Conservation (phyloP, 306 rosid genomes). For the Cajanus cajan region DNA sequence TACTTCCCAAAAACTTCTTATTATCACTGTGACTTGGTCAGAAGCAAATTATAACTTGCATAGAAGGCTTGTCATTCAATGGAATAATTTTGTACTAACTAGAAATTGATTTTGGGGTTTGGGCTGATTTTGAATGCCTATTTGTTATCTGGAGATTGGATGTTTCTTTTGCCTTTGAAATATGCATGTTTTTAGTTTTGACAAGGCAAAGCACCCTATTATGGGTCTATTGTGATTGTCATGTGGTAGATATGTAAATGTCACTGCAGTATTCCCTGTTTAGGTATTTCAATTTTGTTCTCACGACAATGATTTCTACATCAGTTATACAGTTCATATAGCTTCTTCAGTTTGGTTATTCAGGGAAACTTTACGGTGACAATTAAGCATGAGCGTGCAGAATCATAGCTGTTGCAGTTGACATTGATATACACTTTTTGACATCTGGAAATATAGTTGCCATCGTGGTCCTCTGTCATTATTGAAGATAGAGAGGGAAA, state of each 20-base stretch:
- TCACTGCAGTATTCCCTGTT: background rate
- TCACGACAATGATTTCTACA: background rate
- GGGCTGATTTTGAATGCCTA: background rate
- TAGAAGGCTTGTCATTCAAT: background rate
- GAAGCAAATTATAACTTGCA: background rate
- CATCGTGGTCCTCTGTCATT: constrained; percentile 7
- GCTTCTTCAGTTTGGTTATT: background rate
- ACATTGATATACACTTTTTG: background rate
- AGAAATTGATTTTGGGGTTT: background rate
- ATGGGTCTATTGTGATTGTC: too few species aligned
- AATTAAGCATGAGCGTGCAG: constrained; percentile 14
- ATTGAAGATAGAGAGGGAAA: constrained; percentile 27
- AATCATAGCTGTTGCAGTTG: constrained; percentile 1
- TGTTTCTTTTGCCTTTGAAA: background rate
- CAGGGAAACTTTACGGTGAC: background rate
- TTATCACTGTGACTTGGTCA: background rate
- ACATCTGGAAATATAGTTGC: background rate
- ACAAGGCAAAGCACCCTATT: too few species aligned
- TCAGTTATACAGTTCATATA: background rate
- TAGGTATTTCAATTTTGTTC: background rate
- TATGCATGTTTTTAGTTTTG: too few species aligned
- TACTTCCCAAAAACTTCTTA: background rate
- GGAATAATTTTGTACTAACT: background rate
- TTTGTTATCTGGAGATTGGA: background rate
- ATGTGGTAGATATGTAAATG: too few species aligned